Evolutionary conservation across 345 rosid species (phyloP), one percentile per base, ranked within the genome.

Genomic region (Crucihimalaya himalaica): DNA sequence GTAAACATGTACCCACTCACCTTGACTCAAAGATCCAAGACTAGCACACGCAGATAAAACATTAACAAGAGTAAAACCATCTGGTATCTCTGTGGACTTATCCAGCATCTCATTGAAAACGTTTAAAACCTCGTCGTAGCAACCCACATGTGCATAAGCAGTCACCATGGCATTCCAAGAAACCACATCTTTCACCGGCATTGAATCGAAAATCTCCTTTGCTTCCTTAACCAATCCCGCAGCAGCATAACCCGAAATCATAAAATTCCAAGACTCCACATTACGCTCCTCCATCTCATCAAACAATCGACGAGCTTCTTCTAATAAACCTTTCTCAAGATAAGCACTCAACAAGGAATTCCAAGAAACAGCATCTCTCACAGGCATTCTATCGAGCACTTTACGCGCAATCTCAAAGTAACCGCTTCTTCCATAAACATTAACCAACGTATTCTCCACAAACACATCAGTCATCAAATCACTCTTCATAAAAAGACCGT

Each of bases 191-290:
- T 58, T 85, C 23, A 13, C 47, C 16, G 83, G 81, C 87, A 72
- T 83, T 20, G 23, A 25, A 62, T 80, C 73, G n/a, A 85, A 85
- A 11, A 73, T 0, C 72, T 29, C 39, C 20, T 63, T 78, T 0
- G 84, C 89, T 21, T 80, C 80, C 32, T 76, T 69, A 47, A 83
- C 65, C 37, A 76, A 71, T 55, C 89, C 85, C 4, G 28, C 65
- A 52, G 60, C 64, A 4, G 73, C 60, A 56, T 76, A 85, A 31
- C 82, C 83, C 0, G 86, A 83, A 61, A 83, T 68, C 86, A 85
- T 83, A 78, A 81, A 81, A 46, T 81, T 83, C 87, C 87, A 83
- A 35, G 87, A 83, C 66, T 83, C 85, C 0, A 62, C 48, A 78
- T 74, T 83, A 76, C 77, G 68, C 53, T 80, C 83, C 37, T 72